Evolutionary conservation across 1,139 yeast species (phyloP), one percentile per base, ranked within the genome.

Genomic region (Magnusiomyces tetraspermus): DNA sequence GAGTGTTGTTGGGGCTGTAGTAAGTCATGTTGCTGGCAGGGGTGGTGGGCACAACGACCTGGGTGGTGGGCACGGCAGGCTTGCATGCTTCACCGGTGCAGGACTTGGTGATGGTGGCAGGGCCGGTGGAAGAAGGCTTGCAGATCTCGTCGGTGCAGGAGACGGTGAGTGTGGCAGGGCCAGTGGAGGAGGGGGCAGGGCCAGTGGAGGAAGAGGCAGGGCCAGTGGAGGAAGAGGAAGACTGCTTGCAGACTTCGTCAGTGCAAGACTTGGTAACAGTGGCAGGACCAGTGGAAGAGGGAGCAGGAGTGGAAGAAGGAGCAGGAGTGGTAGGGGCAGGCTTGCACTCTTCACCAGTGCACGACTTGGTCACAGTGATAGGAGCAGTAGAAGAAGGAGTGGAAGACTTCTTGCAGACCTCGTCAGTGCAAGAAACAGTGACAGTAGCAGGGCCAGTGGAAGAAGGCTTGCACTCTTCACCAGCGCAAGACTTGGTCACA

Each of bases 231-330:
- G 33, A 30, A 30, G 33, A 13, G 13, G 33, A 8, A 30, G 33
- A n/a, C n/a, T n/a, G n/a, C n/a, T n/a, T n/a, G n/a, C n/a, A n/a
- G n/a, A n/a, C n/a, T n/a, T n/a, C n/a, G n/a, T n/a, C n/a, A n/a
- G n/a, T n/a, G n/a, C n/a, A n/a, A n/a, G n/a, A n/a, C 33, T 30
- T 13, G 26, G 49, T 26, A 5, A 17, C 21, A 45, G 21, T 15
- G 17, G 36, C 21, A 28, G 23, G 11, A 19, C 23, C 36, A 31
- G 48, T 11, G 22, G 23, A 17, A 6, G n/a, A n/a, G n/a, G 28
- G 57, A 41, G 54, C 56, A 30, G 58, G 49, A 30, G 54, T 50
- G 11, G 52, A 51, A 38, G 56, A 47, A n/a, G 53, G 42, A 26
- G 56, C 54, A 36, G 55, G 51, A 19, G 51, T 51, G 23, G 56